phyloP scores from a whole-genome alignment of 1,139 yeast genomes.

The Yamadazyma diospyri region DNA sequence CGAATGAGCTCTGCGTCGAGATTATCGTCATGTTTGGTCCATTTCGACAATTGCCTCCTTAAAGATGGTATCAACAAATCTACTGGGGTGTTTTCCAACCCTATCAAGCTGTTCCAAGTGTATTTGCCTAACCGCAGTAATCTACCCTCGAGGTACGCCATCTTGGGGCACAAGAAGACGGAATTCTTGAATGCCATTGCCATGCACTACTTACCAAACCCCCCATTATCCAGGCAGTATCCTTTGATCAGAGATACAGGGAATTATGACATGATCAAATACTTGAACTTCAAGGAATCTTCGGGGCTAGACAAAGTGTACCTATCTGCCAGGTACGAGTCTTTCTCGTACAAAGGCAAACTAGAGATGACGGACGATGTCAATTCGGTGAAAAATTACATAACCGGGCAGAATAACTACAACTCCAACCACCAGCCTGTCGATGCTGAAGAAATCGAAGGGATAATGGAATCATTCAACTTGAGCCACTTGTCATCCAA shows the following conservation, averaged over 20 bases:
- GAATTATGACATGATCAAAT: slow-evolving; percentile 22
- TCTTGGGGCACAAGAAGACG: slow-evolving; percentile 35
- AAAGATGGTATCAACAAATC: slow-evolving; percentile 7
- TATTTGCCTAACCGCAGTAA: slow-evolving; percentile 14
- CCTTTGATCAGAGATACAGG: slow-evolving; percentile 42
- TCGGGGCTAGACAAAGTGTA: slow-evolving; percentile 64
- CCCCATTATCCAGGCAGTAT: slow-evolving; percentile 52
- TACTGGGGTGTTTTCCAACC: slow-evolving; percentile 15
- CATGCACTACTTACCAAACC: slow-evolving; percentile 45
- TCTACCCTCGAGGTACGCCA: slow-evolving; percentile 28
- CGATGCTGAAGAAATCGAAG: slow-evolving; percentile 27
- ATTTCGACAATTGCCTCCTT: slow-evolving; percentile 12
- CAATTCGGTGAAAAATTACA: slow-evolving; percentile 62
- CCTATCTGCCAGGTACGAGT: slow-evolving; percentile 85
- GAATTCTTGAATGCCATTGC: slow-evolving; percentile 30
- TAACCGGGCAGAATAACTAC: slow-evolving; percentile 48
- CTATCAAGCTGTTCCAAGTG: slow-evolving; percentile 26
- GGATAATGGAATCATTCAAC: slow-evolving; percentile 48
- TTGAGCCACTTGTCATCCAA: slow-evolving; percentile 56
- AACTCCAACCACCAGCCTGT: slow-evolving; percentile 22
- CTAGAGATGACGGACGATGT: slow-evolving; percentile 66
- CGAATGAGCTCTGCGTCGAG: slow-evolving; percentile 1
- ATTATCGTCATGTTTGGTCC: slow-evolving; percentile 10
- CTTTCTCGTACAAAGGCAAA: slow-evolving; percentile 55
- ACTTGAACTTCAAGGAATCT: slow-evolving; percentile 60